These are phyloP conservation scores for Nemania abortiva DNA, from an alignment of 2,329 filamentous ascomycete genomes.

Conservation along the genomic window DNA sequence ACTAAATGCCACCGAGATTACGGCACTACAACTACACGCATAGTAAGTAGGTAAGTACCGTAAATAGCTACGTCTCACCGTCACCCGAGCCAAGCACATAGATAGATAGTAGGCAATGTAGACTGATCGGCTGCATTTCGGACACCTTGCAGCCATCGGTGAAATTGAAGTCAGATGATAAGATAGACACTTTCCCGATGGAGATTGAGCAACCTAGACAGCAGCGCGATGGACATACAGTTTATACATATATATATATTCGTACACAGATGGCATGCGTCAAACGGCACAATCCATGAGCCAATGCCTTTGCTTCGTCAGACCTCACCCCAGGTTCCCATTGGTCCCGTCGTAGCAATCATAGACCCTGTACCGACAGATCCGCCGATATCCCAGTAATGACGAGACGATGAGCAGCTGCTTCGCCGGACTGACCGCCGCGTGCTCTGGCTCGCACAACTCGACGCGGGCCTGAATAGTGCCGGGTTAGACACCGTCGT, in stretches of 20 bases:
- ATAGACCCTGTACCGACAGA: slow-evolving; percentile 81
- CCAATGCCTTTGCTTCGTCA: slow-evolving; percentile 51
- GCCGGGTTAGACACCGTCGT: slow-evolving; percentile 63
- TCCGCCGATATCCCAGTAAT: slow-evolving; percentile 93
- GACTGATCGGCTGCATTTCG: slow-evolving; percentile 32
- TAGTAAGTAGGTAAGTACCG: too few relatives aligned
- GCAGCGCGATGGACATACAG: slow-evolving; percentile 14
- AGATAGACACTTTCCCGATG: slow-evolving; percentile 19
- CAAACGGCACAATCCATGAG: slow-evolving; percentile 19
- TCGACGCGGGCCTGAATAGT: slow-evolving; percentile 66
- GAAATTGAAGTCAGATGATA: slow-evolving; percentile 22
- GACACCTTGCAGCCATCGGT: slow-evolving; percentile 12
- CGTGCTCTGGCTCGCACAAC: slow-evolving; percentile 90
- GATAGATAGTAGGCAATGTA: background rate
- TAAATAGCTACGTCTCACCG: background rate
- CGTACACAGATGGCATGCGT: slow-evolving; percentile 37
- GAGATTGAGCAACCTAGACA: slow-evolving; percentile 21
- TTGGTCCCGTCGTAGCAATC: slow-evolving; percentile 73
- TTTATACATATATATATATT: slow-evolving; percentile 34
- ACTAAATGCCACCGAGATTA: slow-evolving; percentile 36
- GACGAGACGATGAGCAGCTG: slow-evolving; percentile 76
- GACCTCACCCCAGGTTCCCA: slow-evolving; percentile 85
- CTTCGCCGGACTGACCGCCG: slow-evolving; percentile 76
- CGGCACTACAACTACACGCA: background rate
- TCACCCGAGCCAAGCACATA: background rate